Base-by-base conservation (phyloP, 495 filamentous ascomycete genomes). In the Hypoxylon crocopeplum region DNA sequence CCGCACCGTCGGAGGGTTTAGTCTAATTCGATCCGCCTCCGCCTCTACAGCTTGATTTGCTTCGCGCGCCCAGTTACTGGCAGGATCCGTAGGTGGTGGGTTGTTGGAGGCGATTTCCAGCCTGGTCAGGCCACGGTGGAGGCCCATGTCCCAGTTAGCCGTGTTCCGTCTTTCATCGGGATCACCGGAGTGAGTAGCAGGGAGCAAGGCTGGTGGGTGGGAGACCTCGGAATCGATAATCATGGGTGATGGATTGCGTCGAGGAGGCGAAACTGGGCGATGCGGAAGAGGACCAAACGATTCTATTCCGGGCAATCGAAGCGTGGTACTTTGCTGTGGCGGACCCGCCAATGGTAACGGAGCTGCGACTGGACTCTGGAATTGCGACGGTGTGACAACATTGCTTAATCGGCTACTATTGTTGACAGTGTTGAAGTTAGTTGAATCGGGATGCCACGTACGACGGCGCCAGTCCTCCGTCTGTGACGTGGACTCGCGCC, bases 381-480 rank as follows among this genome's bases (percentile, higher is more conserved):
- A 59, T 79, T 91, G 56, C 65, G 86, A 69, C 73, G 86, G 52
- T 76, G 84, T 70, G 72, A 82, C 66, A 10, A 79, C 74, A 25
- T 79, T 84, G 51, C 73, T 81, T 16, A 82, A 48, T 25, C 78
- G 66, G 48, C 78, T 83, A 12, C 69, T 53, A 15, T 48, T 48
- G 20, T 39, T 58, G 13, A 70, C 68, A 12, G 66, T 58, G 46
- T 65, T 75, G 46, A 69, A 77, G 24, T 78, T 75, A 27, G 87
- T 87, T 0, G 86, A 89, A 20, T 89, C 89, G 3, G 90, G 91
- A 75, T 97, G 92, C 92, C 92, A 97, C 6, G 92, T 97, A 40
- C 91, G 80, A 52, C 92, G 76, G 56, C 91, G 85, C 83, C 86
- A 86, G 41, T 92, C 89, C 17, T 90, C 86, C 55, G 82, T 77